Evolutionary conservation across 31 red algal species (phyloP).

Genomic region (Asparagopsis taxiformis): DNA sequence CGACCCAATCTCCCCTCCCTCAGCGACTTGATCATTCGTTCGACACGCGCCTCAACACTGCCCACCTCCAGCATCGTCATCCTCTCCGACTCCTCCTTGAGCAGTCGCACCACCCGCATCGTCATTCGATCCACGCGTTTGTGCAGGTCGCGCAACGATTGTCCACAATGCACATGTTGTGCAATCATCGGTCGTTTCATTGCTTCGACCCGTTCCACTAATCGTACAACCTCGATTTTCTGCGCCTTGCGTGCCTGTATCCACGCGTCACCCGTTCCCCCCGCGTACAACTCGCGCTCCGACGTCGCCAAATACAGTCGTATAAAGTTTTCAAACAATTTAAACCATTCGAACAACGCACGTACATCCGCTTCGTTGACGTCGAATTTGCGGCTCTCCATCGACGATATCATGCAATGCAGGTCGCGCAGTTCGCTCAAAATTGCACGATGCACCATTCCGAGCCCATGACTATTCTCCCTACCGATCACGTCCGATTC

Average conservation of each 20-base stretch:
- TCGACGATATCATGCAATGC: constrained; percentile 19
- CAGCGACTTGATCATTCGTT: background rate
- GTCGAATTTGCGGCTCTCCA: constrained; percentile 20
- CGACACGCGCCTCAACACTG: no score
- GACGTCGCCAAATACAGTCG: constrained; percentile 16
- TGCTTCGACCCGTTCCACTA: constrained; percentile 6
- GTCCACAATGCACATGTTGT: background rate
- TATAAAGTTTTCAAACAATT: constrained; percentile 28
- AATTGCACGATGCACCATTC: background rate
- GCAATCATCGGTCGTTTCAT: constrained; percentile 17
- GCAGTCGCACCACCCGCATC: background rate
- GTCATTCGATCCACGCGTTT: constrained; percentile 17
- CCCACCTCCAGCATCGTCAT: constrained; percentile 6
- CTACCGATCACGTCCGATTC: background rate
- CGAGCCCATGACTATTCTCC: background rate
- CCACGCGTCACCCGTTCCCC: background rate
- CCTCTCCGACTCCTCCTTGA: constrained; percentile 28
- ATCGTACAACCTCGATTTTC: constrained; percentile 12
- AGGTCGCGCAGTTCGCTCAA: constrained; percentile 16
- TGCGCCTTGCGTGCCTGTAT: background rate
- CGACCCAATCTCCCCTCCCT: background rate
- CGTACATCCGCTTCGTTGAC: constrained; percentile 6
- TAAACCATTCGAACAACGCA: constrained; percentile 27
- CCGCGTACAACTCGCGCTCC: constrained; percentile 1
- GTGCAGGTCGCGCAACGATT: constrained; percentile 2